Evolutionary conservation across 345 rosid species (phyloP).

Genomic region (Psidium guajava): DNA sequence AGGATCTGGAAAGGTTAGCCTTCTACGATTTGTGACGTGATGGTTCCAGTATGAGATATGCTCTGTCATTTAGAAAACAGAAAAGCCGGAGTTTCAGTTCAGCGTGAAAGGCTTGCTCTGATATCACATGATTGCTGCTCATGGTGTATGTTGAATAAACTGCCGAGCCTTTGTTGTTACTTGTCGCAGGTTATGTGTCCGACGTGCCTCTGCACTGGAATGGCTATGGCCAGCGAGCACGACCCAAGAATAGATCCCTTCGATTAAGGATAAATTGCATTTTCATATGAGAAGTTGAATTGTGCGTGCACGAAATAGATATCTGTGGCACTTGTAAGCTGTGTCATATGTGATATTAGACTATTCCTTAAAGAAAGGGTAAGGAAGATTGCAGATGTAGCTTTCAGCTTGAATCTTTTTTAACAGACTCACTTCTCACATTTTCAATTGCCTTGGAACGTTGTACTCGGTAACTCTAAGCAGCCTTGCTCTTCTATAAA

Average conservation of each 20-base stretch:
- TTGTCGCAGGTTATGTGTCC: conserved; percentile 87
- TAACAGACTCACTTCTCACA: background rate
- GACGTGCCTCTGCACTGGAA: conserved; percentile 96
- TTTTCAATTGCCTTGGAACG: background rate
- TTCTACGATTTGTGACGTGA: background rate
- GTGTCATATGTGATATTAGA: background rate
- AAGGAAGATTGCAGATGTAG: background rate
- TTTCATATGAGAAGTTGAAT: background rate
- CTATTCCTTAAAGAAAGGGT: background rate
- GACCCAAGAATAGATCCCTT: conserved; percentile 92
- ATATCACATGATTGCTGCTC: background rate
- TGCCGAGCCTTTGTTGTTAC: background rate
- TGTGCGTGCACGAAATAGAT: background rate
- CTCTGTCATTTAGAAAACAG: background rate
- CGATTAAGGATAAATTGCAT: conserved; percentile 24
- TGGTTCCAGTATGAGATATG: background rate
- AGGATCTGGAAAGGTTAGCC: conserved; percentile 82
- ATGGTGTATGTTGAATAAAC: background rate
- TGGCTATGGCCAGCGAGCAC: conserved; percentile 99
- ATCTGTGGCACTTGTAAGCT: background rate
- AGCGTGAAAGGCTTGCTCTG: background rate
- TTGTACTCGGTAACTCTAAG: background rate
- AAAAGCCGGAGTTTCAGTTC: background rate
- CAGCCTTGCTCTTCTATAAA: background rate
- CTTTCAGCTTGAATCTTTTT: background rate